Evolutionary conservation across 2,329 filamentous ascomycete genomes (phyloP).

Genomic region (Pseudogymnoascus sp.): DNA sequence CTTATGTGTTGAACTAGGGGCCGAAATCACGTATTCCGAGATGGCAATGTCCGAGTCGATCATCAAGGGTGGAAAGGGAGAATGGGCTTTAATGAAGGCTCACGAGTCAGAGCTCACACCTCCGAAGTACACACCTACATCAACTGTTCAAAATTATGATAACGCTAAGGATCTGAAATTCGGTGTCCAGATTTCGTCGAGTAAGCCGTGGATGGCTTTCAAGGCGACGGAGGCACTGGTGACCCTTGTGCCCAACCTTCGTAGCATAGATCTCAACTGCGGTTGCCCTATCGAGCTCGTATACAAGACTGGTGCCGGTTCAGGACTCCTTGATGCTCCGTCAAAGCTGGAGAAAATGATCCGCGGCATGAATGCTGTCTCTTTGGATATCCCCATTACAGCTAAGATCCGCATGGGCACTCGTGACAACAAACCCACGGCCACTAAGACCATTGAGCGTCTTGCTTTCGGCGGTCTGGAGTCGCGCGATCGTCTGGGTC

Average conservation of each 20-base stretch:
- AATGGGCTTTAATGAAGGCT: constrained; percentile 93
- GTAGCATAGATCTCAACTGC: constrained; percentile 92
- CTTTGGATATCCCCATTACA: constrained; percentile 83
- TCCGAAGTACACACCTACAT: constrained; percentile 55
- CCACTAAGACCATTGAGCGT: constrained; percentile 73
- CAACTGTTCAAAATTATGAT: constrained; percentile 61
- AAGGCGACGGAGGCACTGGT: constrained; percentile 82
- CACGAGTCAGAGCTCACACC: constrained; percentile 75
- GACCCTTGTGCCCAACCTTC: constrained; percentile 70
- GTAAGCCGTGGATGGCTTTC: constrained; percentile 83
- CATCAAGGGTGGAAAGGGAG: constrained; percentile 79
- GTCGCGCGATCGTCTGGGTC: constrained; percentile 61
- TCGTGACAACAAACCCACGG: constrained; percentile 69
- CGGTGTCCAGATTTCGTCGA: constrained; percentile 86
- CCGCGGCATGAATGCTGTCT: constrained; percentile 91
- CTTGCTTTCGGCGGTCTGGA: constrained; percentile 75
- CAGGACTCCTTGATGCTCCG: constrained; percentile 80
- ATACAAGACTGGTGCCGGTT: constrained; percentile 80
- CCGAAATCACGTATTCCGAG: constrained; percentile 92
- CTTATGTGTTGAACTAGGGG: constrained; percentile 81
- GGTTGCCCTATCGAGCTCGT: constrained; percentile 96
- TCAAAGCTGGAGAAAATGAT: constrained; percentile 91
- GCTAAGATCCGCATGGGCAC: constrained; percentile 94
- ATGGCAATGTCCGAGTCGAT: constrained; percentile 93
- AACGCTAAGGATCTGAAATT: constrained; percentile 79